Evolutionary conservation across 2,329 filamentous ascomycete species (phyloP).

Genomic region (Fusarium buxicola): DNA sequence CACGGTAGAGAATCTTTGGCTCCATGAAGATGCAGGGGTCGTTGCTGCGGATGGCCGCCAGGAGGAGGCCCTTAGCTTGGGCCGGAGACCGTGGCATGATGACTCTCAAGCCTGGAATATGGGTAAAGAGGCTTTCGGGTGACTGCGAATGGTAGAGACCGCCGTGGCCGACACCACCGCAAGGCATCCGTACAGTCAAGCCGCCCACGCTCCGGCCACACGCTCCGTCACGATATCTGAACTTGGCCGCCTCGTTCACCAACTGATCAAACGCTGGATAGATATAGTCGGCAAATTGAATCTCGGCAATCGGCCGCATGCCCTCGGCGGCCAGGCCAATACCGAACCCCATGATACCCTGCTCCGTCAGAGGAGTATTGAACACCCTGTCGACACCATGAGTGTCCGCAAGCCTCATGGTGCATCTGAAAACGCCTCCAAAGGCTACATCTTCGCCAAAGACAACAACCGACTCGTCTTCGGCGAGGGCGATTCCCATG

Average conservation of each 20-base stretch:
- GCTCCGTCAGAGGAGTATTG: constrained; percentile 94
- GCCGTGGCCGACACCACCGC: constrained; percentile 89
- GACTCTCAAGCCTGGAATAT: constrained; percentile 86
- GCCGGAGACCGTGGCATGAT: constrained; percentile 87
- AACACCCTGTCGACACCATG: constrained; percentile 92
- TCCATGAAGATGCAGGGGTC: constrained; percentile 95
- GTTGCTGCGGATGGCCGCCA: constrained; percentile 80
- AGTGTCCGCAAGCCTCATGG: constrained; percentile 87
- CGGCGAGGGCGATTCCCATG: constrained; percentile 81
- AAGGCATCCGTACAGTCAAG: constrained; percentile 89
- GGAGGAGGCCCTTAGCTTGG: constrained; percentile 88
- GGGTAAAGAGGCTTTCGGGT: constrained; percentile 88
- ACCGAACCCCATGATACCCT: constrained; percentile 93
- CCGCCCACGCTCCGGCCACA: constrained; percentile 75
- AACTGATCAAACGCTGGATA: constrained; percentile 94
- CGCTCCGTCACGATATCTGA: constrained; percentile 77
- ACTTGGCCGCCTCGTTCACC: constrained; percentile 92
- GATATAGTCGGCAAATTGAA: constrained; percentile 96
- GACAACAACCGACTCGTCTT: constrained; percentile 86
- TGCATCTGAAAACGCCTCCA: constrained; percentile 94
- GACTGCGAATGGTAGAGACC: constrained; percentile 90
- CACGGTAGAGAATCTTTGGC: constrained; percentile 91
- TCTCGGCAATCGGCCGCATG: constrained; percentile 92
- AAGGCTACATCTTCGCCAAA: constrained; percentile 99
- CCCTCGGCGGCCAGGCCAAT: constrained; percentile 91